Evolutionary conservation across 1,284 basidiomycete genomes (phyloP), one percentile per base, ranked within the genome.

Genomic region (Prillingera fragicola): DNA sequence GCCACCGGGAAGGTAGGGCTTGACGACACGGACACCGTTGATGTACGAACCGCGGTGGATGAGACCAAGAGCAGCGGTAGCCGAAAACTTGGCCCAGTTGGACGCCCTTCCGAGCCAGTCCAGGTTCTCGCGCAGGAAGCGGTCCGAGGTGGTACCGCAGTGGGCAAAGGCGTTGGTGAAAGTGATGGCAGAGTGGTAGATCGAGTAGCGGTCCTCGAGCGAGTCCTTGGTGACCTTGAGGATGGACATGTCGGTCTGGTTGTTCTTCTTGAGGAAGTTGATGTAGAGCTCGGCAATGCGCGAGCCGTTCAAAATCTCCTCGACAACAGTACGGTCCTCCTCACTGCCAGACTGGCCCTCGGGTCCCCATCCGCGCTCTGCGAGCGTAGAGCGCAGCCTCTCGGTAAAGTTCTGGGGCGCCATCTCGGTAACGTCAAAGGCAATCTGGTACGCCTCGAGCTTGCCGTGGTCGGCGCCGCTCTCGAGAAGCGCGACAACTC

Each of bases 41-140:
- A 88, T 82, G 62, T 90, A 86, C 65, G 90, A 91, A 33, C 92
- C 92, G 58, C 92, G 91, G 74, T 96, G 90, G 55, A 97, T 95
- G 40, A 96, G 87, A 57, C 92, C 92, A 19, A 97, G 80, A 8
- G 86, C 89, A 19, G 91, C 90, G 7, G 92, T 95, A 3, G 91
- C 87, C 8, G 88, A 87, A 73, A 96, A 97, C 65, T 96, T 97
- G 33, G 88, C 87, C 92, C 92, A 97, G 67, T 97, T 95, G 31
- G 84, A 85, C 3, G 92, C 92, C 49, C 87, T 78, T 19, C 81
- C 85, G 2, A 97, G 79, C 89, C 90, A 97, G 65, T 94, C 91
- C 35, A 97, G 78, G 67, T 96, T 96, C 45, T 94, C 87, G 9
- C 89, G 82, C 22, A 97, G 74, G 76, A 96, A 97, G 27, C 79